Conservation (phyloP, 2,329 filamentous ascomycete species). For the Diaporthe sp. region DNA sequence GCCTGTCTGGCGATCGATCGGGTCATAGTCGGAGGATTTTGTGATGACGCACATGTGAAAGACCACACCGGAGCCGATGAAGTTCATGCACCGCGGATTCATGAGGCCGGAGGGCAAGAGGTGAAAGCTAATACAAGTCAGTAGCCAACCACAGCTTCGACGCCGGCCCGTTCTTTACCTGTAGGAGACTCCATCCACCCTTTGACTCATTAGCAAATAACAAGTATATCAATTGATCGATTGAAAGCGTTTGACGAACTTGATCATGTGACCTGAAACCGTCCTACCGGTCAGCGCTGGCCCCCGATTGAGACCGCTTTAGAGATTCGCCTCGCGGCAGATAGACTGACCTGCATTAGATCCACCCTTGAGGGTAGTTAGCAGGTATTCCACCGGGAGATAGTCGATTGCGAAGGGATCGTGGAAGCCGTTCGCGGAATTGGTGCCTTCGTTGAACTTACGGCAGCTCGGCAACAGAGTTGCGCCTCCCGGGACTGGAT, state of each 20-base stretch:
- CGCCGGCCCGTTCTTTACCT: conserved; percentile 17
- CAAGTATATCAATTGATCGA: not conserved
- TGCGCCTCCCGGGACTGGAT: conserved; percentile 62
- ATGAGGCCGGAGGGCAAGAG: conserved; percentile 77
- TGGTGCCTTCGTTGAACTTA: conserved; percentile 6
- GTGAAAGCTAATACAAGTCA: conserved; percentile 58
- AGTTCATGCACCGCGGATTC: conserved; percentile 76
- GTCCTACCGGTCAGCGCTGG: conserved; percentile 7
- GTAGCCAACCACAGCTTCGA: conserved; percentile 4
- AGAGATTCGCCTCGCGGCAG: not conserved
- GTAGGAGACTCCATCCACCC: conserved; percentile 19
- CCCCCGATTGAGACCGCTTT: not conserved
- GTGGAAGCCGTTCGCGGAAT: conserved; percentile 10
- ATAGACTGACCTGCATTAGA: conserved; percentile 69
- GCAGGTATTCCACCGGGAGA: not conserved
- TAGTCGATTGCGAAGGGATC: conserved; percentile 2
- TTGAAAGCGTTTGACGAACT: conserved; percentile 2
- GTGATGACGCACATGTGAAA: conserved; percentile 62
- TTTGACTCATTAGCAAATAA: conserved; percentile 34
- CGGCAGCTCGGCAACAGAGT: conserved; percentile 67
- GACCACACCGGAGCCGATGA: conserved; percentile 77
- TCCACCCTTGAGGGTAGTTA: conserved; percentile 48
- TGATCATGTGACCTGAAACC: conserved; percentile 55
- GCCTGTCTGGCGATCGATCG: not conserved
- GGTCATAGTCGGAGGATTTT: not conserved